A percentile compares a stretch with the other conserved stretches of the same genome.
These are phyloP conservation scores for Seiridium unicorne DNA, from an alignment of 2,329 filamentous ascomycete genomes.

Conservation along the genomic window DNA sequence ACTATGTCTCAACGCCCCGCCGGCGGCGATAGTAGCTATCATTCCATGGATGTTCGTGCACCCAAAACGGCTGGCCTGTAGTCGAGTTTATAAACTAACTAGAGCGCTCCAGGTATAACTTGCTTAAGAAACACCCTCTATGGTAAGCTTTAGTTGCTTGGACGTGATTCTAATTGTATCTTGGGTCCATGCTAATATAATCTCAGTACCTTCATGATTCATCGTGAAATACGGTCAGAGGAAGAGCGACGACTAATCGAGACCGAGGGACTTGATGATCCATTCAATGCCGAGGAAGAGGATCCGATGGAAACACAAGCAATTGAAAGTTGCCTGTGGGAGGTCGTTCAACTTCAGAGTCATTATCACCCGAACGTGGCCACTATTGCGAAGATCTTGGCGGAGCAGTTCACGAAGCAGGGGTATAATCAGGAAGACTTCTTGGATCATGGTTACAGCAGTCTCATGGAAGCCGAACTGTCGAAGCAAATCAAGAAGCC, in stretches of 20 bases:
- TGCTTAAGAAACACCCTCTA: slow-evolving; percentile 78
- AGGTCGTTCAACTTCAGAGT: slow-evolving; percentile 83
- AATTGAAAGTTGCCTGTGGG: slow-evolving; percentile 93
- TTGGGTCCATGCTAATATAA: no score
- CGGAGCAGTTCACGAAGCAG: slow-evolving; percentile 96
- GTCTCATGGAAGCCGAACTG: slow-evolving; percentile 80
- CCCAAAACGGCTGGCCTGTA: no score
- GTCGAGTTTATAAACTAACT: no score
- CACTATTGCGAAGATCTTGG: slow-evolving; percentile 88
- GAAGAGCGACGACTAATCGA: slow-evolving; percentile 60
- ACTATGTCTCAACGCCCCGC: slow-evolving; percentile 82
- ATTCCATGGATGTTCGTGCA: slow-evolving; percentile 69
- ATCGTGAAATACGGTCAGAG: slow-evolving; percentile 65
- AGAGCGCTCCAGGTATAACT: slow-evolving; percentile 62
- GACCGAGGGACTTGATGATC: slow-evolving; percentile 63
- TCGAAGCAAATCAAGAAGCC: slow-evolving; percentile 79
- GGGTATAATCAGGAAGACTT: slow-evolving; percentile 97
- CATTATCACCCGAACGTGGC: slow-evolving; percentile 98
- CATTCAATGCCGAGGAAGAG: slow-evolving; percentile 70
- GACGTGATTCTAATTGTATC: no score
- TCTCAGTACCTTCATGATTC: slow-evolving; percentile 92
- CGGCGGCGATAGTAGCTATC: slow-evolving; percentile 82
- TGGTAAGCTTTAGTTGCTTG: no score
- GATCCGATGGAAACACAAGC: slow-evolving; percentile 85
- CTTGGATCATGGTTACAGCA: slow-evolving; percentile 87